Conservation (phyloP, 257 asterid genomes). For the Petrea volubilis region DNA sequence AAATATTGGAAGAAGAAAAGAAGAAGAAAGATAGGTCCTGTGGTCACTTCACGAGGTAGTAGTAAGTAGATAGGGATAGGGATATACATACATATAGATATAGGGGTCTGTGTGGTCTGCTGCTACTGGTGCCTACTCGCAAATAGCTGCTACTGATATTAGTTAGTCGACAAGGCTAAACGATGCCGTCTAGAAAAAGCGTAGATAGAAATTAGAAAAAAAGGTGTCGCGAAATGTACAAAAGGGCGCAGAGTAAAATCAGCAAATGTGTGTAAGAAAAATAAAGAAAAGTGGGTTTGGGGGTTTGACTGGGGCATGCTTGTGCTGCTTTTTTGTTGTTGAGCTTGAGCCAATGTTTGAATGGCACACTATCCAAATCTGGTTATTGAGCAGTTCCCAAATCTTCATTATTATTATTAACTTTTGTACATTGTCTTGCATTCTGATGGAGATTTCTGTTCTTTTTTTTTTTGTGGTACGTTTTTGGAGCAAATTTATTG, state of each 20-base stretch:
- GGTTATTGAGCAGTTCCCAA: slow-evolving; percentile 41
- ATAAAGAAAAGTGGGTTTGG: slow-evolving; percentile 27
- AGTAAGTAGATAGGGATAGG: background rate
- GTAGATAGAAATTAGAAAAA: slow-evolving; percentile 22
- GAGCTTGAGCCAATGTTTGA: slow-evolving; percentile 32
- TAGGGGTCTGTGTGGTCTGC: slow-evolving; percentile 23
- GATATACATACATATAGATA: slow-evolving; percentile 7
- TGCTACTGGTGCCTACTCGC: slow-evolving; percentile 27
- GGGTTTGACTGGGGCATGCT: slow-evolving; percentile 67
- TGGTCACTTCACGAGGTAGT: slow-evolving; percentile 43
- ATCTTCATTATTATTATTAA: slow-evolving; percentile 38
- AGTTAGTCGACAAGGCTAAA: slow-evolving; percentile 49
- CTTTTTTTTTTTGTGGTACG: slow-evolving; percentile 23
- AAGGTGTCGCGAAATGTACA: slow-evolving; percentile 17
- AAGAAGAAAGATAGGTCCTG: slow-evolving; percentile 49
- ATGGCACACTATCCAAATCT: slow-evolving; percentile 34
- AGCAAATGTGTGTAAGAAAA: slow-evolving; percentile 24
- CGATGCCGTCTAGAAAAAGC: slow-evolving; percentile 49
- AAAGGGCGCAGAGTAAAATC: slow-evolving; percentile 1
- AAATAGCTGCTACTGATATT: slow-evolving; percentile 13
- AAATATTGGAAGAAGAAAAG: no score
- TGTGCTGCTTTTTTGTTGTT: slow-evolving; percentile 31
- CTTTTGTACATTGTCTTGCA: slow-evolving; percentile 33
- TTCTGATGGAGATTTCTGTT: slow-evolving; percentile 1
- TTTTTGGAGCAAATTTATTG: slow-evolving; percentile 29